phyloP scores from a whole-genome alignment of 148 eudicot genomes.

The Nepenthes gracilis region DNA sequence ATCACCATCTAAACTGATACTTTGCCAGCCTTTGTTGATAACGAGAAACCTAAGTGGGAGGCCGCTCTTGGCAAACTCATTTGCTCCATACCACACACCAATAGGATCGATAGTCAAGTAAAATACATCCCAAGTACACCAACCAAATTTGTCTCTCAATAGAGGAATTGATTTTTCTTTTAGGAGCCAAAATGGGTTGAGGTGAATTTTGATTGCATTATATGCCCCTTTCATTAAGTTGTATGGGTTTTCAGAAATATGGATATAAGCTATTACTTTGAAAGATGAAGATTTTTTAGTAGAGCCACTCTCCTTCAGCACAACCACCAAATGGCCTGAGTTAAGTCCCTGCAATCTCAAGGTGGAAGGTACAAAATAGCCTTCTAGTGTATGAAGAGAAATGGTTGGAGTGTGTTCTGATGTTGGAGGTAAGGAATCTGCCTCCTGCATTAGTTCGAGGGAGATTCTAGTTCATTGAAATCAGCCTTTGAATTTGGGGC shows the following conservation, averaged over 20 bases:
- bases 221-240: constrained; percentile 54
- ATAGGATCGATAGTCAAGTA: constrained; percentile 49
- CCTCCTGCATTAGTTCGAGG: no score
- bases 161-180: constrained; percentile 47
- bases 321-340: no score
- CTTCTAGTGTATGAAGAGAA: no score
- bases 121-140: constrained; percentile 80
- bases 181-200: constrained; percentile 41
- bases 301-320: constrained; percentile 32
- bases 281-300: constrained; percentile 25
- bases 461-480: no score
- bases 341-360: no score
- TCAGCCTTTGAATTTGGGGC: no score
- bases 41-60: constrained; percentile 36
- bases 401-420: no score
- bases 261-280: constrained; percentile 48
- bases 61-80: constrained; percentile 39
- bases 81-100: constrained; percentile 47
- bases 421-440: no score
- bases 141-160: constrained; percentile 43
- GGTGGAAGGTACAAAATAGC: no score
- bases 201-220: constrained; percentile 41
- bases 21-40: constrained; percentile 74
- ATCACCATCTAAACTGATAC: constrained; percentile 32
- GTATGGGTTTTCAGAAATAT: constrained; percentile 51